phyloP scores from a whole-genome alignment of 1,139 yeast genomes.

The Scheffersomyces stambukii region DNA sequence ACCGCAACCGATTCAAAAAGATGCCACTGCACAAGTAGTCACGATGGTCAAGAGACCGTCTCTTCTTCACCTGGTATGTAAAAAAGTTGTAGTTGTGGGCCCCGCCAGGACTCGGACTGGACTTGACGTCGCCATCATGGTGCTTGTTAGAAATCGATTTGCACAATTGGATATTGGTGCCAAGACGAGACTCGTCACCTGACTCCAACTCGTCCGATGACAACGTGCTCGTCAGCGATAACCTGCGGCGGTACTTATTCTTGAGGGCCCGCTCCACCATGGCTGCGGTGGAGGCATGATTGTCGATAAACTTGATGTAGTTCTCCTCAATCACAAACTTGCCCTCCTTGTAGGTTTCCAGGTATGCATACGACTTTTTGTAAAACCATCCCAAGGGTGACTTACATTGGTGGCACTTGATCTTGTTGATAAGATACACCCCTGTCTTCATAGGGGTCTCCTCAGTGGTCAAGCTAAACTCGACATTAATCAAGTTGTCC shows the following conservation, averaged over 20 bases:
- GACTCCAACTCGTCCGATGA: constrained; percentile 11
- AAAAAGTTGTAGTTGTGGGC: no score
- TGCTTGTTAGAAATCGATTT: no score
- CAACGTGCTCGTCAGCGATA: constrained; percentile 15
- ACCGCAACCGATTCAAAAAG: constrained; percentile 13
- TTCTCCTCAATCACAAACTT: constrained; percentile 66
- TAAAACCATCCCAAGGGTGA: constrained; percentile 75
- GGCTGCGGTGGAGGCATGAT: constrained; percentile 22
- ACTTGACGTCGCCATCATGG: no score
- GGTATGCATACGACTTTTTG: constrained; percentile 49
- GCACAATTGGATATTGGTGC: no score
- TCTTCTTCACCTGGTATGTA: no score
- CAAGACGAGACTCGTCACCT: no score
- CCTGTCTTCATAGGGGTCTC: constrained; percentile 67
- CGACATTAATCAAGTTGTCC: constrained; percentile 42
- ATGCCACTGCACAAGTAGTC: constrained; percentile 4
- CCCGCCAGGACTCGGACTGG: no score
- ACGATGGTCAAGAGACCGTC: no score
- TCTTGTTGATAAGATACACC: constrained; percentile 56
- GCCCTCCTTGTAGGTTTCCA: constrained; percentile 73
- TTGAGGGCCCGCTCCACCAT: constrained; percentile 26
- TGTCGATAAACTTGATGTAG: constrained; percentile 21
- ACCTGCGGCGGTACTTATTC: constrained; percentile 24
- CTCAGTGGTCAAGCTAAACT: constrained; percentile 25
- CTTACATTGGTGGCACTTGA: constrained; percentile 64